Percentiles rank a stretch among this genome's conserved stretches.
Conservation (phyloP, 345 rosid genomes). For the Dimocarpus longan region DNA sequence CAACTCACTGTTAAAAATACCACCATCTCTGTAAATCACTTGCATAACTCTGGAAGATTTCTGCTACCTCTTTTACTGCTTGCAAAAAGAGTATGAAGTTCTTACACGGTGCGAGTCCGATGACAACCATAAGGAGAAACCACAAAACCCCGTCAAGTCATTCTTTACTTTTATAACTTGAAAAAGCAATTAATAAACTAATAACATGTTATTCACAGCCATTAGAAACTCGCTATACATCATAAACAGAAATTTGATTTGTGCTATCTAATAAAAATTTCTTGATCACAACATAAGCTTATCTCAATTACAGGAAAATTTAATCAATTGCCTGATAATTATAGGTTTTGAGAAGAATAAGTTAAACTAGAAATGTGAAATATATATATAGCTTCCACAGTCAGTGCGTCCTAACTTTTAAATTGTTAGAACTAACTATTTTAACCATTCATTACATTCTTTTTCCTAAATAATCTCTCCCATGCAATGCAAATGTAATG, state of each 20-base stretch:
- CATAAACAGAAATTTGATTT: background rate
- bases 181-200: background rate
- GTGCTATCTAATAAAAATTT: background rate
- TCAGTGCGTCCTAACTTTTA: too few relatives aligned
- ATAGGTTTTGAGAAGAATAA: background rate
- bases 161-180: background rate
- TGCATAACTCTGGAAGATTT: background rate
- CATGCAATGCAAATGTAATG: too few relatives aligned
- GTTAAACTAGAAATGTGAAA: background rate
- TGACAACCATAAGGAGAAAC: background rate
- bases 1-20: background rate
- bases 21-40: background rate
- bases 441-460: too few relatives aligned
- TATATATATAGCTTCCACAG: too few relatives aligned
- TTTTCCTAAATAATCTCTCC: too few relatives aligned
- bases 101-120: background rate
- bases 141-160: background rate
- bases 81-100: background rate
- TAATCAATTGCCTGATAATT: background rate
- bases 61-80: background rate
- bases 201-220: background rate
- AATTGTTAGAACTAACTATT: too few relatives aligned
- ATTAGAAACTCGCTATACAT: background rate
- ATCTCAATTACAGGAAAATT: background rate
- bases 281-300: background rate